These are phyloP conservation scores for Aspergillus sojae DNA, from an alignment of 2,329 filamentous ascomycete genomes.

Conservation along the genomic window DNA sequence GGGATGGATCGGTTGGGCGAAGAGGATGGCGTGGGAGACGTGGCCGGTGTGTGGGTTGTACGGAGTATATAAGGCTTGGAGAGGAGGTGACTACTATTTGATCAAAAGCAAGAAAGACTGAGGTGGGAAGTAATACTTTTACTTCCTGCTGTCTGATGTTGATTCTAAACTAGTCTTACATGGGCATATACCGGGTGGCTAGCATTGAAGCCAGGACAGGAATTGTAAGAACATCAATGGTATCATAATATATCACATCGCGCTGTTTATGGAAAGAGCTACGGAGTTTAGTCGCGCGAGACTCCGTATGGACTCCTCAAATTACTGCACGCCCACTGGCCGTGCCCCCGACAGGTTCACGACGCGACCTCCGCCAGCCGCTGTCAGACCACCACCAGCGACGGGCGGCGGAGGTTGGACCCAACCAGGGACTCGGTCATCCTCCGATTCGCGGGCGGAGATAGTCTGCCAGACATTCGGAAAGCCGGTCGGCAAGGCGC, in stretches of 20 bases:
- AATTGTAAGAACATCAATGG: neutral
- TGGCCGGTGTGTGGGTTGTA: constrained; percentile 32
- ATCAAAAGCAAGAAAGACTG: neutral
- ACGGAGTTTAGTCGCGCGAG: neutral
- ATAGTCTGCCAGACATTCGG: constrained; percentile 73
- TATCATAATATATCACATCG: neutral
- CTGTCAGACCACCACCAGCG: constrained; percentile 25
- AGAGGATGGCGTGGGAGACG: constrained; percentile 20
- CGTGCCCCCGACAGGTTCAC: constrained; percentile 60
- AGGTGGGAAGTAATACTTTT: neutral
- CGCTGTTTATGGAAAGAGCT: neutral
- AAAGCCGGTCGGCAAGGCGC: constrained; percentile 58
- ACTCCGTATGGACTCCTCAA: neutral
- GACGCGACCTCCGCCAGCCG: constrained; percentile 53
- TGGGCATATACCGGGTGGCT: neutral
- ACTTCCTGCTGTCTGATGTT: too few relatives aligned
- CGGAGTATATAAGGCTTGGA: constrained; percentile 27
- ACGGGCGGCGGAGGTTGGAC: constrained; percentile 51
- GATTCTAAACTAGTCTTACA: neutral
- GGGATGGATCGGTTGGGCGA: constrained; percentile 19
- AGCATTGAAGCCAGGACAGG: neutral
- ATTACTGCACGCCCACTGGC: constrained; percentile 47
- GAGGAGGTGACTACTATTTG: constrained; percentile 29
- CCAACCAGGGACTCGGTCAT: constrained; percentile 74
- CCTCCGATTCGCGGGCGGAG: constrained; percentile 59